A percentile compares a stretch with the other conserved stretches of the same genome.
Conservation (phyloP, 768 basidiomycete genomes). For the Rhodotorula kratochvilovae region DNA sequence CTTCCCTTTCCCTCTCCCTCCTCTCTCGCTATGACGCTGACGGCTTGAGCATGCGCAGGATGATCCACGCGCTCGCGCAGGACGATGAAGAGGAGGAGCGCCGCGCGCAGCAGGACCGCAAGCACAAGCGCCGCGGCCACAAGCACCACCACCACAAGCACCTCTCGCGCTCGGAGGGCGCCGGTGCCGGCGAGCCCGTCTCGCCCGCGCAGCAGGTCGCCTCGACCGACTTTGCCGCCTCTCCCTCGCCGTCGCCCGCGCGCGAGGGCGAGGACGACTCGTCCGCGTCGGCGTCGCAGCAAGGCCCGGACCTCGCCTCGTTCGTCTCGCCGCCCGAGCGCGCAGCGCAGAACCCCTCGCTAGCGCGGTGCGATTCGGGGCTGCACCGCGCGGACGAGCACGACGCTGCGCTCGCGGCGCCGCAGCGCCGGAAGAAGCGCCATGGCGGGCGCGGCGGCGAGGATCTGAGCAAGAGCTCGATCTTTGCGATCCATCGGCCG, state of each 20-base stretch:
- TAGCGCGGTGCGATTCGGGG: not conserved
- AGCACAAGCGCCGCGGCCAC: not conserved
- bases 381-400: not conserved
- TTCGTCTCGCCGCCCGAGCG: not conserved
- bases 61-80: constrained; percentile 34
- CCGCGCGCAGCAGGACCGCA: not conserved
- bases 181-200: not conserved
- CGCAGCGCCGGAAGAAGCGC: not conserved
- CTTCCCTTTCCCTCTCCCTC: no score
- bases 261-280: not conserved
- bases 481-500: constrained; percentile 35
- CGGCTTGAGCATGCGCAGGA: not conserved
- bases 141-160: not conserved
- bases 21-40: not conserved
- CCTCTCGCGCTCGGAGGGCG: not conserved
- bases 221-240: not conserved
- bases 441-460: not conserved
- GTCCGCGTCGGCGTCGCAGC: not conserved
- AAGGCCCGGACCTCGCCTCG: not conserved
- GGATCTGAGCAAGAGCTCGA: constrained; percentile 5
- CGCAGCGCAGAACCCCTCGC: not conserved
- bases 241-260: not conserved
- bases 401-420: not conserved
- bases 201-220: not conserved
- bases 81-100: constrained; percentile 11